A percentile compares a stretch with the other conserved stretches of the same genome.
These are phyloP conservation scores for Penicillium soppii DNA, from an alignment of 495 filamentous ascomycete species.

Conservation along the genomic window DNA sequence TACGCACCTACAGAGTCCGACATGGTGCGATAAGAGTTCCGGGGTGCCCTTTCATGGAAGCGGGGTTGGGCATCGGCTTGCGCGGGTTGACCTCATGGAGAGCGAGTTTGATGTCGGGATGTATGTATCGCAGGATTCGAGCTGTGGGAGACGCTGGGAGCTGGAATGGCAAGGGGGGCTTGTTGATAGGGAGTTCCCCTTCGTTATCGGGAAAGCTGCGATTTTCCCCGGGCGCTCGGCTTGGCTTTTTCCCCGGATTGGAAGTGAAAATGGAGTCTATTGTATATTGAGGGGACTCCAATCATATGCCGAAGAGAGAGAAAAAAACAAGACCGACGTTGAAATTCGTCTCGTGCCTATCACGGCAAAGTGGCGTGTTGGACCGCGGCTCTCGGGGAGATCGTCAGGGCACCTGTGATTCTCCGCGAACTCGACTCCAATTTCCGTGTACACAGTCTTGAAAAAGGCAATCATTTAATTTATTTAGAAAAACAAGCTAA, in stretches of 20 bases:
- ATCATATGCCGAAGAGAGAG: background rate
- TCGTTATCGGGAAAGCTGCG: background rate
- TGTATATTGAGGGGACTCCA: background rate
- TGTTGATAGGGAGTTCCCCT: background rate
- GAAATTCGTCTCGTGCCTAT: constrained; percentile 9
- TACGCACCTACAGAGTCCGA: constrained; percentile 57
- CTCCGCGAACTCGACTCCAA: background rate
- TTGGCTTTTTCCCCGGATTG: background rate
- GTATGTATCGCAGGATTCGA: background rate
- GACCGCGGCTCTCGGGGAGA: constrained; percentile 42
- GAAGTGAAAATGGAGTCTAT: background rate
- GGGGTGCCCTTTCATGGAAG: constrained; percentile 36
- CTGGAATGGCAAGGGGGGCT: background rate
- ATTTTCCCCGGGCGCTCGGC: background rate
- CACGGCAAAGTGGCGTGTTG: constrained; percentile 20
- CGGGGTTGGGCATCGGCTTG: constrained; percentile 30
- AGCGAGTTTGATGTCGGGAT: constrained; percentile 1
- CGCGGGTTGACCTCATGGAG: constrained; percentile 27
- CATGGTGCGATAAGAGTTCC: constrained; percentile 39
- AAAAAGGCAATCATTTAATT: background rate
- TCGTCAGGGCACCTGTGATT: constrained; percentile 32
- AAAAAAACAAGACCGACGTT: background rate
- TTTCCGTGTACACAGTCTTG: background rate
- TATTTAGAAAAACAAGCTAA: background rate
- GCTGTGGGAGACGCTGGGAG: background rate